Conservation (phyloP, 2,329 filamentous ascomycete genomes). For the Penicillium rolfsii region DNA sequence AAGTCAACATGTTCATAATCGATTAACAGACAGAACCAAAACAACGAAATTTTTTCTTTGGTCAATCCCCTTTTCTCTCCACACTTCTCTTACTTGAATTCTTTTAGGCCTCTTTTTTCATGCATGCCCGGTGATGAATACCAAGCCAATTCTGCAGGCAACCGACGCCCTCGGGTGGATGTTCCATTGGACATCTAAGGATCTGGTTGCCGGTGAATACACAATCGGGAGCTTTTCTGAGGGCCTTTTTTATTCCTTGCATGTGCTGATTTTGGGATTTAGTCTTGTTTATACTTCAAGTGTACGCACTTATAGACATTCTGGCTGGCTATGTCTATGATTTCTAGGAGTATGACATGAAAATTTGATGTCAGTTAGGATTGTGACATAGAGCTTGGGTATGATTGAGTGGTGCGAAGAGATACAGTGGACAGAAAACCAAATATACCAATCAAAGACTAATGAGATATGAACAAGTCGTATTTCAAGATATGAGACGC, state of each 20-base stretch:
- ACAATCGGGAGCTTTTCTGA: conserved; percentile 53
- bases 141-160: conserved; percentile 54
- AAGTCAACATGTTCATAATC: neutral
- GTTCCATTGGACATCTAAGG: conserved; percentile 23
- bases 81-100: neutral
- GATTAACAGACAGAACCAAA: neutral
- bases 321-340: neutral
- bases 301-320: neutral
- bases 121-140: conserved; percentile 44
- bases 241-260: conserved; percentile 26
- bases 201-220: conserved; percentile 47
- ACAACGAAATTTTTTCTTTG: neutral
- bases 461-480: neutral
- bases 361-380: neutral
- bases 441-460: neutral
- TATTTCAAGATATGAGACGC: conserved; percentile 18
- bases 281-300: neutral
- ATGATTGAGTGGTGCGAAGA: too few relatives aligned
- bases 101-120: neutral
- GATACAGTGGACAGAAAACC: too few relatives aligned
- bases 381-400: neutral
- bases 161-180: conserved; percentile 36
- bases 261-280: neutral
- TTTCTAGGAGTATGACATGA: neutral
- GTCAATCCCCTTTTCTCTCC: neutral